Base-by-base conservation (phyloP, 2,329 filamentous ascomycete species). In the Ploettnerulaceae sp. region DNA sequence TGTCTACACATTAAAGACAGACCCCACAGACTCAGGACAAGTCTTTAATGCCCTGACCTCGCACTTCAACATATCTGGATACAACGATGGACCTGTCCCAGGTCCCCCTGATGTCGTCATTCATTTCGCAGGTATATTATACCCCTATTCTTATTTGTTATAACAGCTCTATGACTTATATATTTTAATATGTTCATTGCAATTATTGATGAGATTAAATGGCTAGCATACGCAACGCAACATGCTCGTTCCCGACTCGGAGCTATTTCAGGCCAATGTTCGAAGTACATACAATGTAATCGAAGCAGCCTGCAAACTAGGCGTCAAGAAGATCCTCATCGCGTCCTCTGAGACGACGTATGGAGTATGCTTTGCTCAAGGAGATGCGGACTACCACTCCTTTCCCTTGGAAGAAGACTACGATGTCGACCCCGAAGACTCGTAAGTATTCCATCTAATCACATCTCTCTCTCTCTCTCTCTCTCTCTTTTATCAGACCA, bases 271-370 rank as follows among this genome's bases (percentile, higher is more conserved):
- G 14, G 71, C 66, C 20, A 84, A 83, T 56, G 70, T 75, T 0
- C 66, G 68, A 0, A 69, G 71, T 7, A 78, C 75, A 0, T 81
- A 81, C 63, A 83, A 83, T 55, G 71, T 82, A 18, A 72, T 83
- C 51, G 79, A 83, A 62, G 76, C 77, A 20, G 77, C 78, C 0
- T 79, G 71, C 57, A 81, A 81, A 52, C 66, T 82, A 0, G 76
- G 77, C 9, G 74, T 83, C 5, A 72, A 71, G 54, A 83, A 83
- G 57, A 74, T 83, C 55, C 69, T 83, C 57, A 72, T 81, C 37
- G 79, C 79, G 1, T 74, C 70, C 47, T 74, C 70, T 15, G 76
- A 81, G 56, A 79, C 76, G 0, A 76, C 74, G 0, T 83, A 83
- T 56, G 79, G 78, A 14, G 76, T 81, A 0, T 79, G 75, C 53